Evolutionary conservation across 768 basidiomycete species (phyloP).

Genomic region (Podaxis sp.): DNA sequence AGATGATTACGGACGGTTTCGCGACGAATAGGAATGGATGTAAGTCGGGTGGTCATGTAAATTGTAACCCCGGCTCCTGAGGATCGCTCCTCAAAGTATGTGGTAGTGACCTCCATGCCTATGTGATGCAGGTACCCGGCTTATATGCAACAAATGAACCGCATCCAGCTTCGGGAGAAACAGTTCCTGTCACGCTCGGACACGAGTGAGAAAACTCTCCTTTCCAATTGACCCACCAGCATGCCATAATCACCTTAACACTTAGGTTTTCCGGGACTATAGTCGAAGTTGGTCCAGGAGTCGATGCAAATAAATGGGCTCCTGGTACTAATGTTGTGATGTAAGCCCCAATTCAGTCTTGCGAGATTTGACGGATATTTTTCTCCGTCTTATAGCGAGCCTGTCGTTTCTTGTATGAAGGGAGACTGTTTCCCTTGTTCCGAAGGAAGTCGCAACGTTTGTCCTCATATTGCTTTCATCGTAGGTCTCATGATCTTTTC

Average conservation of each 20-base stretch:
- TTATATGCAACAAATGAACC: constrained; percentile 24
- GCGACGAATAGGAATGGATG: constrained; percentile 24
- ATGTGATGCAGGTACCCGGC: constrained; percentile 20
- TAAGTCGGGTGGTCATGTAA: constrained; percentile 15
- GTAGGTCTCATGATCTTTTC: constrained; percentile 20
- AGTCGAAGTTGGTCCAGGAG: constrained; percentile 27
- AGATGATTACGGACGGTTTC: neutral
- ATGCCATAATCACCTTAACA: neutral
- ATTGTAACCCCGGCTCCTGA: neutral
- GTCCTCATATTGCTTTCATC: constrained; percentile 28
- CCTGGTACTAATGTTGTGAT: constrained; percentile 30
- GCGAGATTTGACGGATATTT: neutral
- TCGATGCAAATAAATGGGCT: constrained; percentile 28
- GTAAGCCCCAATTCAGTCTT: constrained; percentile 15
- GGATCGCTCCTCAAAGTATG: constrained; percentile 26
- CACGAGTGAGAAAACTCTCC: constrained; percentile 33
- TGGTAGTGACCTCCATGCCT: constrained; percentile 45
- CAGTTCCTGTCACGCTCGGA: constrained; percentile 37
- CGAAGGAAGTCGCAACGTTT: constrained; percentile 28
- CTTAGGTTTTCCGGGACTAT: constrained; percentile 31
- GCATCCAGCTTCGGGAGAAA: constrained; percentile 33
- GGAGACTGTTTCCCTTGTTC: constrained; percentile 29
- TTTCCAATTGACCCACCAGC: neutral
- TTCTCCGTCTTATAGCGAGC: constrained; percentile 27
- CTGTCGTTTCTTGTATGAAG: constrained; percentile 35